Percentiles rank a stretch among this genome's conserved stretches.
These are phyloP conservation scores for Cladochytrium tenue DNA, from an alignment of 371 early-diverging fungal species.

Conservation along the genomic window DNA sequence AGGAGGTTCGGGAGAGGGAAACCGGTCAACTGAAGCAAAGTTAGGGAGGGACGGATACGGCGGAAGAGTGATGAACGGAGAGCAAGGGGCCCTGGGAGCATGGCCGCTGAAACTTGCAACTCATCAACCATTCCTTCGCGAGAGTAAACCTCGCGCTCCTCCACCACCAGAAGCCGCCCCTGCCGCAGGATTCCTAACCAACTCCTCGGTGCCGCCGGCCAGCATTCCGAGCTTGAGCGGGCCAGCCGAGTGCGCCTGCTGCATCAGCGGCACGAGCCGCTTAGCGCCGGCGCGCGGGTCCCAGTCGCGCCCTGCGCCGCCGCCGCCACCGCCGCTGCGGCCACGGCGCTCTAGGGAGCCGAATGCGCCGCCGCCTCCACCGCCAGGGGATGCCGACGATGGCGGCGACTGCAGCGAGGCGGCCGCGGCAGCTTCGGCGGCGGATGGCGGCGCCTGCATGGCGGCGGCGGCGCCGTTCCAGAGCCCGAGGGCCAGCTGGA, in stretches of 20 bases:
- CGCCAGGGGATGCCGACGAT: not conserved
- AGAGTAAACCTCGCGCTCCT: too few species aligned
- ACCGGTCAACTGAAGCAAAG: too few species aligned
- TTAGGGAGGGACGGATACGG: too few species aligned
- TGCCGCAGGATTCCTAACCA: not conserved
- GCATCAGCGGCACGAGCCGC: not conserved
- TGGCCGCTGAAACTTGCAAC: too few species aligned
- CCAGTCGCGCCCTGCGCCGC: not conserved
- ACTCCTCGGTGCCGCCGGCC: not conserved
- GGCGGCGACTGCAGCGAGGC: not conserved
- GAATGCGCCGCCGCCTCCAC: not conserved
- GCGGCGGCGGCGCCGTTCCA: conserved; percentile 1
- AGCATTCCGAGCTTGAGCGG: not conserved
- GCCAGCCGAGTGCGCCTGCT: not conserved
- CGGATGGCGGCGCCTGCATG: not conserved
- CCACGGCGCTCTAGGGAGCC: not conserved
- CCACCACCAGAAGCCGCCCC: too few species aligned
- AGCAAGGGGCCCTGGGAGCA: too few species aligned
- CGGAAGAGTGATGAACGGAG: too few species aligned
- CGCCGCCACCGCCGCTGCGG: not conserved
- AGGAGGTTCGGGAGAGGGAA: too few species aligned
- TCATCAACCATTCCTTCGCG: too few species aligned
- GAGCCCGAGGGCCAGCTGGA: not conserved
- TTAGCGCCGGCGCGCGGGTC: not conserved
- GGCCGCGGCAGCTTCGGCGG: not conserved